phyloP scores from a whole-genome alignment of 495 filamentous ascomycete genomes.

The Aspergillus saccharolyticus region DNA sequence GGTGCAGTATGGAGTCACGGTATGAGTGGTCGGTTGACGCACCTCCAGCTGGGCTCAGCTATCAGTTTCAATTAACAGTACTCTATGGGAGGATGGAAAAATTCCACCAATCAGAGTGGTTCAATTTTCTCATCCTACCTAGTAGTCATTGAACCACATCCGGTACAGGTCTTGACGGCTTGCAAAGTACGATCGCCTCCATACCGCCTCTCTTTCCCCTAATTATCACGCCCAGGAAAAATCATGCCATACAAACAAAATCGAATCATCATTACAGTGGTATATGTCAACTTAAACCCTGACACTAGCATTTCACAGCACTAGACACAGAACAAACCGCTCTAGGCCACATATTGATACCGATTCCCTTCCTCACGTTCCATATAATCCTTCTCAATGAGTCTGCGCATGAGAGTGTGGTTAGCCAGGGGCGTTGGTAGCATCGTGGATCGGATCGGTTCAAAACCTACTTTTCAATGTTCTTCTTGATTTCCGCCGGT shows the following conservation, averaged over 20 bases:
- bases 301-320: neutral
- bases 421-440: neutral
- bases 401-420: slow-evolving; percentile 36
- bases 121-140: neutral
- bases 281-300: neutral
- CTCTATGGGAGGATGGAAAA: too few species aligned
- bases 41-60: too few species aligned
- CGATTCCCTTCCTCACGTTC: slow-evolving; percentile 71
- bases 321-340: neutral
- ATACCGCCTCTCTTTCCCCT: neutral
- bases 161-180: too few species aligned
- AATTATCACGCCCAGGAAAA: neutral
- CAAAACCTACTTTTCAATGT: slow-evolving; percentile 80
- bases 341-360: slow-evolving; percentile 80
- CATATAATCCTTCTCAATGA: slow-evolving; percentile 96
- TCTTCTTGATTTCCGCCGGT: slow-evolving; percentile 82
- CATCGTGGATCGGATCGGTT: neutral
- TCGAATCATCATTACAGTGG: neutral
- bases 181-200: too few species aligned
- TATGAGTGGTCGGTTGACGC: too few species aligned
- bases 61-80: too few species aligned
- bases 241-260: neutral
- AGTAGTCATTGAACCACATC: too few species aligned
- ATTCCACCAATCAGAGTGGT: neutral
- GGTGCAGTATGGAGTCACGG: neutral